phyloP scores from a whole-genome alignment of 257 asterid species.

The Buddleja alternifolia region DNA sequence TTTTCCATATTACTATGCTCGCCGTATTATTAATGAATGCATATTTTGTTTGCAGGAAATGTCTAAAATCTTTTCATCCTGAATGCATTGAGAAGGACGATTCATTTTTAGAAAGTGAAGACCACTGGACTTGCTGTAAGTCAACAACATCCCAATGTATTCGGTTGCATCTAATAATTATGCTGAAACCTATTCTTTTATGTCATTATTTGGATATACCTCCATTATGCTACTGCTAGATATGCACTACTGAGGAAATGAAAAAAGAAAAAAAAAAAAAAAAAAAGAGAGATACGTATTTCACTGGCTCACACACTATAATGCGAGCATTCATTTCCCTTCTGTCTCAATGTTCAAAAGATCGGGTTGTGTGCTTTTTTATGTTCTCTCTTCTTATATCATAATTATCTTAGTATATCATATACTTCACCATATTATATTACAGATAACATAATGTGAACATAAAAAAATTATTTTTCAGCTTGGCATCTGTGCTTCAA shows the following conservation, averaged over 20 bases:
- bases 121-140: constrained; percentile 71
- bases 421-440: neutral
- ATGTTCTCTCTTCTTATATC: constrained; percentile 2
- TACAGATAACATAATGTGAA: constrained; percentile 20
- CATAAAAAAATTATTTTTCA: constrained; percentile 39
- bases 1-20: neutral
- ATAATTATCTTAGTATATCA: neutral
- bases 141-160: constrained; percentile 2
- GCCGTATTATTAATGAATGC: neutral
- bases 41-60: constrained; percentile 57
- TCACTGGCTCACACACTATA: neutral
- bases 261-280: too few relatives aligned
- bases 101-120: constrained; percentile 45
- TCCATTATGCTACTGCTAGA: neutral
- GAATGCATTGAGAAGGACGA: constrained; percentile 58
- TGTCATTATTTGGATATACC: neutral
- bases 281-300: neutral
- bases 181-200: constrained; percentile 8
- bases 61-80: constrained; percentile 76
- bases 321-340: neutral
- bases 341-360: constrained; percentile 10
- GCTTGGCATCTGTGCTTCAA: constrained; percentile 72
- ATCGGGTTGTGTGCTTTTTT: constrained; percentile 18
- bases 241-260: too few relatives aligned
- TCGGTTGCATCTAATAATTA: constrained; percentile 12